Conservation (phyloP, 768 basidiomycete species). For the Pholiota microspora region DNA sequence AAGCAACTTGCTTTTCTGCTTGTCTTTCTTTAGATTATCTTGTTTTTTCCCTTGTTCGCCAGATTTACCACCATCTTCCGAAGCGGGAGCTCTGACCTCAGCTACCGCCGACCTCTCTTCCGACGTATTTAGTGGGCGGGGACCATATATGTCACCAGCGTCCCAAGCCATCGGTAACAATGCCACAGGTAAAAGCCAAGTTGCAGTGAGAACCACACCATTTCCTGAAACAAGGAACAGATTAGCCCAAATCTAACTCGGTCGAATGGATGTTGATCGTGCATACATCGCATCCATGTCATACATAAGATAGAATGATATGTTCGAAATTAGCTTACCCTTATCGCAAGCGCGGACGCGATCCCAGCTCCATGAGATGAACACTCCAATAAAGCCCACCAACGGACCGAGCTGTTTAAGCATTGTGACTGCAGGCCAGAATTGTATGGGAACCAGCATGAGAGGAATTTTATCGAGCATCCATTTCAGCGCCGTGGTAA, state of each 20-base stretch:
- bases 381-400: conserved; percentile 69
- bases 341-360: conserved; percentile 65
- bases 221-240: conserved; percentile 43
- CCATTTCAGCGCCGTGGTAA: conserved; percentile 75
- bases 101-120: conserved; percentile 16
- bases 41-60: background rate
- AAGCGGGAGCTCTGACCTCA: background rate
- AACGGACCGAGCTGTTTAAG: conserved; percentile 65
- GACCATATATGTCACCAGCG: conserved; percentile 38
- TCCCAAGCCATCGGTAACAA: conserved; percentile 78
- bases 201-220: conserved; percentile 80
- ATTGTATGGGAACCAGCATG: conserved; percentile 55
- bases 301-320: conserved; percentile 13
- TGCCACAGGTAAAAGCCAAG: conserved; percentile 78
- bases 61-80: background rate
- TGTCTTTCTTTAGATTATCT: background rate
- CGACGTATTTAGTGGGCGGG: conserved; percentile 23
- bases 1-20: background rate
- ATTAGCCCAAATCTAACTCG: background rate
- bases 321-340: conserved; percentile 36
- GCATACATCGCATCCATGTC: background rate
- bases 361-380: conserved; percentile 79
- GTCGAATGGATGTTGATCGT: background rate
- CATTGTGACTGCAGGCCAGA: conserved; percentile 54
- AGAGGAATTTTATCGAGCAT: conserved; percentile 64